Base-by-base conservation (phyloP, 495 filamentous ascomycete genomes). In the Neurospora pannonica region DNA sequence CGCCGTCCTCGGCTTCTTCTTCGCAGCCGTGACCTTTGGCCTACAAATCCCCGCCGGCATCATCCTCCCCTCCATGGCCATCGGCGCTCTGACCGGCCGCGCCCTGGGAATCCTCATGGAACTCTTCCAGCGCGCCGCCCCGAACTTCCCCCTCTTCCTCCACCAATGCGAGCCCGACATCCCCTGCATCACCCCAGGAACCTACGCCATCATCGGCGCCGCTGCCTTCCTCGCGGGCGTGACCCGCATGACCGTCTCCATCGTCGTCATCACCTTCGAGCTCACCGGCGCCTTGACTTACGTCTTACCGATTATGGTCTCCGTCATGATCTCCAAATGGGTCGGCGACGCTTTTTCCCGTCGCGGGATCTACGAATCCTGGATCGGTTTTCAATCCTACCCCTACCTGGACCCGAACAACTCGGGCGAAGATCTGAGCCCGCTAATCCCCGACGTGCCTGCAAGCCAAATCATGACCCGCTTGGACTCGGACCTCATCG, bases 261-360 rank as follows among this genome's bases (percentile, higher is more conserved):
- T 99, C 78, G 96, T 98, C 4, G 96, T 98, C 75, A 98, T 99
- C 83, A 98, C 97, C 93, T 99, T 98, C 77, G 96, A 99, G 83
- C 90, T 99, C 37, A 99, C 96, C 0, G 96, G 96, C 36, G 97
- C 96, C 0, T 85, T 99, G 17, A 97, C 95, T 0, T 98, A 99
- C 80, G 96, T 99, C 39, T 90, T 99, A 13, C 96, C 96, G 24
- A 98, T 99, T 80, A 99, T 99, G 96, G 92, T 99, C 74, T 94
- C 97, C n/a, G 96, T 99, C 74, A 97, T 99, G 95, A 84, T 98
- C 31, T 93, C 92, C 74, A 99, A 99, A 83, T 99, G 96, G 96
- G 94, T 97, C 28, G 96, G 96, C 78, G 96, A 99, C 81, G 96
- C 95, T 37, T 97, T 99, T 82, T 93, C 93, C 21, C 93, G 93